A percentile compares a stretch with the other conserved stretches of the same genome.
phyloP scores from a whole-genome alignment of 1,139 yeast genomes.

The Zhuliangozyma parablackwelliae region DNA sequence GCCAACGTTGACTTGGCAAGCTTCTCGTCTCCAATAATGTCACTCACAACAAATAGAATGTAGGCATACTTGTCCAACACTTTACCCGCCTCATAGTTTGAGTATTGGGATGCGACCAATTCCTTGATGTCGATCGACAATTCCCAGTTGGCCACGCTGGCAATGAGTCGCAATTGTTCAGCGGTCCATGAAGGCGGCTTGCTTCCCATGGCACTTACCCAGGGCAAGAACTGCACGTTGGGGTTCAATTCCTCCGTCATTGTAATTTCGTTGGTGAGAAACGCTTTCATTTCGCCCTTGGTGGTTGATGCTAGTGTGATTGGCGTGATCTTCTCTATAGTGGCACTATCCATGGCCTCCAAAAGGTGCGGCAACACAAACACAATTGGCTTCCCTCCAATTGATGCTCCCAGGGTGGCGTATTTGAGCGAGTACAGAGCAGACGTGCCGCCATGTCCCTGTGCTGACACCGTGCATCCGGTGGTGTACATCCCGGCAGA shows the following conservation, averaged over 20 bases:
- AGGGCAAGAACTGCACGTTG: constrained; percentile 58
- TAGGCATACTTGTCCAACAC: constrained; percentile 73
- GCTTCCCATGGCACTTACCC: constrained; percentile 31
- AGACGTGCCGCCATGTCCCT: constrained; percentile 23
- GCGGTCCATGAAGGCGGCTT: constrained; percentile 40
- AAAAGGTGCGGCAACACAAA: constrained; percentile 76
- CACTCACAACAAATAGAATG: constrained; percentile 58
- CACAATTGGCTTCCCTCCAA: constrained; percentile 48
- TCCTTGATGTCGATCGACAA: constrained; percentile 51
- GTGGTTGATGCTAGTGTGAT: constrained; percentile 53
- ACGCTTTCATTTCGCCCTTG: constrained; percentile 66
- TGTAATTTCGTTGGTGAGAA: constrained; percentile 44
- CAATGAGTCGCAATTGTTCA: constrained; percentile 49
- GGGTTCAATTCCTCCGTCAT: constrained; percentile 50
- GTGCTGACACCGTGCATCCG: constrained; percentile 28
- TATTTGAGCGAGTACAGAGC: constrained; percentile 50
- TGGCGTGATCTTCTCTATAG: constrained; percentile 45
- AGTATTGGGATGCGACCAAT: constrained; percentile 45
- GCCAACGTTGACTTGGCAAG: constrained; percentile 46
- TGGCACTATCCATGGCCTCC: constrained; percentile 31
- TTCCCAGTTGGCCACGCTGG: constrained; percentile 54
- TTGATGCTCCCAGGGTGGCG: constrained; percentile 48
- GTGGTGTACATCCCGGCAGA: constrained; percentile 48
- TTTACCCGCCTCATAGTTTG: constrained; percentile 67
- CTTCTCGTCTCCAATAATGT: constrained; percentile 51